These are phyloP conservation scores for Stellera chamaejasme DNA, from an alignment of 345 rosid genomes.

Conservation along the genomic window DNA sequence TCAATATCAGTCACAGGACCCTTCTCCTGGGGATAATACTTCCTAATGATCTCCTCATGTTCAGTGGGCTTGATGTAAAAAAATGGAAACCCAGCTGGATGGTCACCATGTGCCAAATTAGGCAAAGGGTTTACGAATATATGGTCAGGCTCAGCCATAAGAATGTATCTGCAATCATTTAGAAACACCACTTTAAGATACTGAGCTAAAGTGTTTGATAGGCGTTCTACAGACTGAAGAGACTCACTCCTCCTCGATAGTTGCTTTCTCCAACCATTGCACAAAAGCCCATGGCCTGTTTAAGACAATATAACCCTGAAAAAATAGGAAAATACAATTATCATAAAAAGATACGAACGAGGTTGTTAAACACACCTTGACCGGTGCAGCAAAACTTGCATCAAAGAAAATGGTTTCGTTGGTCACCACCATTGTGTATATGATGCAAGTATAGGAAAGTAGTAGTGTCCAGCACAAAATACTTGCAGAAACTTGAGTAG, in stretches of 20 bases:
- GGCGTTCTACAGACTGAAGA: constrained; percentile 1
- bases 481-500: not conserved
- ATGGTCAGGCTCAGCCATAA: constrained; percentile 88
- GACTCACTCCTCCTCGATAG: constrained; percentile 28
- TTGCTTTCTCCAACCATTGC: constrained; percentile 71
- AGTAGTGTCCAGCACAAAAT: not conserved
- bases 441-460: not conserved
- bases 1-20: constrained; percentile 59
- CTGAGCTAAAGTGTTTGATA: not conserved
- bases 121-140: constrained; percentile 64
- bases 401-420: not conserved
- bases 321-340: not conserved
- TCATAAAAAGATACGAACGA: constrained; percentile 2
- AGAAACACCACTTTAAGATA: constrained; percentile 19
- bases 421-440: not conserved
- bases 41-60: constrained; percentile 40
- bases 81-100: constrained; percentile 68
- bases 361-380: not conserved
- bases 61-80: constrained; percentile 65
- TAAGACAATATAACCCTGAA: constrained; percentile 73
- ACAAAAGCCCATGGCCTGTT: constrained; percentile 85
- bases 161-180: constrained; percentile 47
- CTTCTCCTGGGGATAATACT: constrained; percentile 57
- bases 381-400: not conserved
- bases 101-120: constrained; percentile 47